These are phyloP conservation scores for Fusarium incarnatum DNA, from an alignment of 2,329 filamentous ascomycete genomes.

Conservation along the genomic window DNA sequence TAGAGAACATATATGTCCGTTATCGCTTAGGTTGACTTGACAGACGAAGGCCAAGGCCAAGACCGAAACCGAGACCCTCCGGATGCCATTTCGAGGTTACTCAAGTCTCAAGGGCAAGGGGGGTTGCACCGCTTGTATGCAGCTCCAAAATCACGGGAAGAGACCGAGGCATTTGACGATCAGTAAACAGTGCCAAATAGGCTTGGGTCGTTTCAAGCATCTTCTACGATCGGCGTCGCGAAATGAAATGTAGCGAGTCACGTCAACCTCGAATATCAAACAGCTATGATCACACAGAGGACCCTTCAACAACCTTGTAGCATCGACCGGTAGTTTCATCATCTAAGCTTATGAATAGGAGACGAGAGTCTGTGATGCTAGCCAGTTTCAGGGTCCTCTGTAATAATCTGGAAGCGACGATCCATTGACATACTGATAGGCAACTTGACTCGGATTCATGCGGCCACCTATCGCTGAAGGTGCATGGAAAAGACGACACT, in stretches of 20 bases:
- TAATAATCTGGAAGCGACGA: constrained; percentile 6
- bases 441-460: constrained; percentile 30
- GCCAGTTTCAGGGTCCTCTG: constrained; percentile 24
- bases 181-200: constrained; percentile 22
- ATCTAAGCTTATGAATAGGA: constrained; percentile 5
- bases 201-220: constrained; percentile 34
- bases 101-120: constrained; percentile 7
- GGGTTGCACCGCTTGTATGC: constrained; percentile 28
- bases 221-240: constrained; percentile 27
- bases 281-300: constrained; percentile 12
- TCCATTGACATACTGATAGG: constrained; percentile 20
- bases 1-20: constrained; percentile 34
- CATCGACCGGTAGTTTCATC: constrained; percentile 12
- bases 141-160: constrained; percentile 30
- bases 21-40: constrained; percentile 10
- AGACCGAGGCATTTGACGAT: constrained; percentile 39
- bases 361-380: constrained; percentile 2
- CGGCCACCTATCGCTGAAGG: constrained; percentile 5
- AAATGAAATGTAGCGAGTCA: constrained; percentile 32
- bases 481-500: constrained; percentile 21
- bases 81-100: constrained; percentile 15
- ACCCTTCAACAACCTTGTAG: background rate
- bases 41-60: background rate
- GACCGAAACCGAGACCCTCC: constrained; percentile 30
- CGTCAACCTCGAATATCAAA: constrained; percentile 15